Conservation (phyloP, 257 asterid genomes). For the Petrea volubilis region DNA sequence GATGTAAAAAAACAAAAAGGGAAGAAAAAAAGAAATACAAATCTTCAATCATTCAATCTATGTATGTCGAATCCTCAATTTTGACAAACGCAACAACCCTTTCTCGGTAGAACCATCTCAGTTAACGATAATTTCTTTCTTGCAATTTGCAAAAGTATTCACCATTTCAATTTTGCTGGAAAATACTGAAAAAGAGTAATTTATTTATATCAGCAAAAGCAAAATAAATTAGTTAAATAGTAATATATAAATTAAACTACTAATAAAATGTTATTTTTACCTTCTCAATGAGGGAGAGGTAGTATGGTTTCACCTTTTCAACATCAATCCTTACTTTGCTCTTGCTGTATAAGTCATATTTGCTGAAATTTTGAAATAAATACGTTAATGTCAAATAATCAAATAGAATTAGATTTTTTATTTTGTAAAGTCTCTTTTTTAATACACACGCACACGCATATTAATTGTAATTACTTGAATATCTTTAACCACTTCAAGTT, state of each 20-base stretch:
- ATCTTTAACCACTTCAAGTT: slow-evolving; percentile 43
- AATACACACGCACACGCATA: too few relatives aligned
- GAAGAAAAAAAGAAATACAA: not conserved
- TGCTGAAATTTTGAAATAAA: too few relatives aligned
- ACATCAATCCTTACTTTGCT: slow-evolving; percentile 39
- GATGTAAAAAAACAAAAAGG: too few relatives aligned
- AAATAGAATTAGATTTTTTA: not conserved
- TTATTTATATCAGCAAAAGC: too few relatives aligned
- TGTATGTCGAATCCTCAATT: not conserved
- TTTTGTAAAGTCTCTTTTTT: too few relatives aligned
- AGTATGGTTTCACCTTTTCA: slow-evolving; percentile 47
- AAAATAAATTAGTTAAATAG: too few relatives aligned
- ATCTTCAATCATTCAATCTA: too few relatives aligned
- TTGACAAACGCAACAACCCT: not conserved
- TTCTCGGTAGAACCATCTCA: not conserved
- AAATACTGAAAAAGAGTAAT: slow-evolving; percentile 41
- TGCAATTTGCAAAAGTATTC: not conserved
- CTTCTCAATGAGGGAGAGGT: slow-evolving; percentile 61
- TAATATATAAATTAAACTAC: not conserved
- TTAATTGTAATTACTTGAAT: slow-evolving; percentile 33
- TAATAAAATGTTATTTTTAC: slow-evolving; percentile 3
- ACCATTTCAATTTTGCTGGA: slow-evolving; percentile 62
- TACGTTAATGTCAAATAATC: too few relatives aligned
- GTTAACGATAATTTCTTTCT: not conserved
- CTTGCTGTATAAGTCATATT: slow-evolving; percentile 42